These are phyloP conservation scores for Gossypium gossypioides DNA, from an alignment of 441 rosid genomes.

Conservation along the genomic window DNA sequence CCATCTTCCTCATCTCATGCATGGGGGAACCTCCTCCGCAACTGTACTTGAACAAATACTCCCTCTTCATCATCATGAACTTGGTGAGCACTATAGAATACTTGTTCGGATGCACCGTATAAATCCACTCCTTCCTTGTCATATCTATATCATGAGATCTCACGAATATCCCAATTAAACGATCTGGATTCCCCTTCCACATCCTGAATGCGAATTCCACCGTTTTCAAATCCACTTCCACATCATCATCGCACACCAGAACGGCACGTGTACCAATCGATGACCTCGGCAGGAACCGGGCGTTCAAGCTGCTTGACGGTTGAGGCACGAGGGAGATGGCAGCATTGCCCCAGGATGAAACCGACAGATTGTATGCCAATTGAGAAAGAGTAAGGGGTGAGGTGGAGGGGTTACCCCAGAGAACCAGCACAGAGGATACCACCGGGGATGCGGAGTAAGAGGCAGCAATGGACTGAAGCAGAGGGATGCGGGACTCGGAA, in stretches of 20 bases:
- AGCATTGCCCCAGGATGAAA: constrained; percentile 44
- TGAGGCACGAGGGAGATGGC: constrained; percentile 57
- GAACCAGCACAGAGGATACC: constrained; percentile 55
- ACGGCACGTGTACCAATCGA: constrained; percentile 53
- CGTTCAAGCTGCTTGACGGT: constrained; percentile 61
- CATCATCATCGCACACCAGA: constrained; percentile 75
- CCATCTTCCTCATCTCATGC: constrained; percentile 50
- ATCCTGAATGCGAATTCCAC: constrained; percentile 61
- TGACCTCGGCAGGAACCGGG: constrained; percentile 58
- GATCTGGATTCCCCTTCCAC: constrained; percentile 62
- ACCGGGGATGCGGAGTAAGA: constrained; percentile 50
- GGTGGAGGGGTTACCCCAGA: constrained; percentile 84
- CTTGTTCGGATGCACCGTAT: constrained; percentile 70
- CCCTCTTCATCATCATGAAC: constrained; percentile 63
- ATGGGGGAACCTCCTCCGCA: constrained; percentile 49
- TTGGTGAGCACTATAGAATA: constrained; percentile 74
- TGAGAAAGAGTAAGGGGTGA: constrained; percentile 31
- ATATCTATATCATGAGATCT: constrained; percentile 72
- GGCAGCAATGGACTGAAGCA: constrained; percentile 57
- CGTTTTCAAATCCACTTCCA: constrained; percentile 58
- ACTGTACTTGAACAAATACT: constrained; percentile 53
- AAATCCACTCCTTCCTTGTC: constrained; percentile 58
- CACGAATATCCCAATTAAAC: constrained; percentile 55
- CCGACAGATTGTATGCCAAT: constrained; percentile 45
- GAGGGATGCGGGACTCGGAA: constrained; percentile 68